Evolutionary conservation across 768 basidiomycete genomes (phyloP).

Genomic region (Agrocybe pediades): DNA sequence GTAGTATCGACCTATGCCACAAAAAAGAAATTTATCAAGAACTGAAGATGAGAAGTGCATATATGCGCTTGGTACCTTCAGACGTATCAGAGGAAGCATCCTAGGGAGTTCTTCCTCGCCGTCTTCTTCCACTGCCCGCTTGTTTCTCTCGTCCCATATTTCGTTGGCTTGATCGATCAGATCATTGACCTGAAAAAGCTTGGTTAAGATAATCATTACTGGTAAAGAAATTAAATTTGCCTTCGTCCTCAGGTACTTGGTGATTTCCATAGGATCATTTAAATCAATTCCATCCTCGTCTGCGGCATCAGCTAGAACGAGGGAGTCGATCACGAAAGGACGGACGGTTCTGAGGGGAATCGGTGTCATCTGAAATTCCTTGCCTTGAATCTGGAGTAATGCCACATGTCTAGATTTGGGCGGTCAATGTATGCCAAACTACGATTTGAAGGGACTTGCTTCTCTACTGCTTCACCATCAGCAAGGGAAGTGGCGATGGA

Average conservation of each 20-base stretch:
- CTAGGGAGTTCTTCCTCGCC: slow-evolving; percentile 62
- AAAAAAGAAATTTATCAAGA: not conserved
- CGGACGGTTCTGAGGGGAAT: slow-evolving; percentile 89
- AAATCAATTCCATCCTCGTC: slow-evolving; percentile 79
- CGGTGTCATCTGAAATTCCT: slow-evolving; percentile 83
- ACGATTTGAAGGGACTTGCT: slow-evolving; percentile 48
- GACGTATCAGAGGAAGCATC: slow-evolving; percentile 86
- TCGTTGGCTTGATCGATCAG: slow-evolving; percentile 79
- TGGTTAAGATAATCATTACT: not conserved
- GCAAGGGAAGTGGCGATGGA: slow-evolving; percentile 93
- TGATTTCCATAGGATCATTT: slow-evolving; percentile 80
- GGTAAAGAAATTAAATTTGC: slow-evolving; percentile 33
- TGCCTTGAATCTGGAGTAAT: slow-evolving; percentile 83
- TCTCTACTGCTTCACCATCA: slow-evolving; percentile 89
- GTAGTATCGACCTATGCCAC: slow-evolving; percentile 94
- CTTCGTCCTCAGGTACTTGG: slow-evolving; percentile 75
- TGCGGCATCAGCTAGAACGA: slow-evolving; percentile 73
- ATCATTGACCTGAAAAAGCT: slow-evolving; percentile 59
- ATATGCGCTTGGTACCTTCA: slow-evolving; percentile 57
- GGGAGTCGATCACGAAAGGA: slow-evolving; percentile 89
- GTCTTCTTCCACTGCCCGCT: slow-evolving; percentile 54
- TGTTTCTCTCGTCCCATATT: slow-evolving; percentile 78
- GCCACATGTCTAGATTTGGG: slow-evolving; percentile 76
- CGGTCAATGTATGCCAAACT: not conserved
- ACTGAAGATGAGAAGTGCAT: not conserved